These are phyloP conservation scores for Ophiognomonia clavigignenti-juglandacearum DNA, from an alignment of 2,329 filamentous ascomycete genomes.

Conservation along the genomic window DNA sequence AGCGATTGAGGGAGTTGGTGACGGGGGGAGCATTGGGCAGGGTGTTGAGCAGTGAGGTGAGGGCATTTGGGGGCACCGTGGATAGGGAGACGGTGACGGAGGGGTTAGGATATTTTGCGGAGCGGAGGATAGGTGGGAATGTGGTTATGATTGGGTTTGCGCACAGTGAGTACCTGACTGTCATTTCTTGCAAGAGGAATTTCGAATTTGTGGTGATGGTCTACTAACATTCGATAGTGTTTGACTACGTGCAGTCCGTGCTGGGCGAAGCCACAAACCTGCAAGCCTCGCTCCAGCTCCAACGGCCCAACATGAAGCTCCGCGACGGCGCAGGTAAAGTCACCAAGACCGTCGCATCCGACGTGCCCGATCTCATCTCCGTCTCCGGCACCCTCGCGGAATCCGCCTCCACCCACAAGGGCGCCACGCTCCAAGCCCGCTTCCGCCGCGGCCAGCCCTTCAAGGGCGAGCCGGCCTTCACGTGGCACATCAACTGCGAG, in stretches of 20 bases:
- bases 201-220: slow-evolving; percentile 19
- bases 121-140: slow-evolving; percentile 43
- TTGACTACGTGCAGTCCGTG: slow-evolving; percentile 40
- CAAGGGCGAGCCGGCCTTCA: slow-evolving; percentile 33
- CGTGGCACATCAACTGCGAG: slow-evolving; percentile 45
- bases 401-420: slow-evolving; percentile 20
- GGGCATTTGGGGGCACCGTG: slow-evolving; percentile 31
- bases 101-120: slow-evolving; percentile 42
- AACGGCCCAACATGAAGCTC: slow-evolving; percentile 35
- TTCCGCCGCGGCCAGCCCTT: slow-evolving; percentile 43
- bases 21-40: slow-evolving; percentile 42
- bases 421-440: slow-evolving; percentile 33
- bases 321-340: slow-evolving; percentile 27
- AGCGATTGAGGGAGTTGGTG: slow-evolving; percentile 41
- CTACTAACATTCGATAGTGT: slow-evolving; percentile 28
- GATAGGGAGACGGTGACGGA: slow-evolving; percentile 27
- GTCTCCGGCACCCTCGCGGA: slow-evolving; percentile 27
- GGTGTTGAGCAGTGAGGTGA: slow-evolving; percentile 45
- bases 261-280: slow-evolving; percentile 39
- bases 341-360: slow-evolving; percentile 27
- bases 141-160: slow-evolving; percentile 35
- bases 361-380: slow-evolving; percentile 22
- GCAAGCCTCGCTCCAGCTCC: slow-evolving; percentile 37
- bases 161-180: slow-evolving; percentile 30
- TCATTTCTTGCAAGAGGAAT: not conserved